Evolutionary conservation across 1,284 basidiomycete genomes (phyloP), one percentile per base, ranked within the genome.

Genomic region (Megacollybia platyphylla): DNA sequence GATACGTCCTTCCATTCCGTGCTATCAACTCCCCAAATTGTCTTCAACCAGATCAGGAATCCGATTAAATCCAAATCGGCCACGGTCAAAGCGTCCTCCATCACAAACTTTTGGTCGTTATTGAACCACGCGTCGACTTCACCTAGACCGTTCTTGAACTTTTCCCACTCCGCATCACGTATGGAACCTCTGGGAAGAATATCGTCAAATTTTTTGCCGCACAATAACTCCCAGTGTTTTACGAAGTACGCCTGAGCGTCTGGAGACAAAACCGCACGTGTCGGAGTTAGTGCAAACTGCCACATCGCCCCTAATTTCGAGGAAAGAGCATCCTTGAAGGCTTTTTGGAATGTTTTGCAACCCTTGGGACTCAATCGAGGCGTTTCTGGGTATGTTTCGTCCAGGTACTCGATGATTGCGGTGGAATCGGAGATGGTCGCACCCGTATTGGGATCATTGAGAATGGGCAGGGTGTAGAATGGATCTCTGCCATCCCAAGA

Each of bases 81-180:
- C 44, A 56, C 64, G 5, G 57, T 55, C 29, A 54, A n/a, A 5
- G 42, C 51, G 29, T 58, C 37, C 5, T 62, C 63, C 39, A 62
- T 48, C 29, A 63, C 52, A 38, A 44, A 44, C 18, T 34, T 20
- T 17, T 41, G 40, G 6, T 36, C 42, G n/a, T 8, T 26, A 8
- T 39, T 37, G 20, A 61, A 50, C 50, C 53, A 54, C n/a, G 40
- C 26, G 7, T 55, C 51, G 1, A 66, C 42, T 3, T 48, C 46
- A 1, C 37, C 40, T 15, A 63, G 29, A 1, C 47, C 57, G n/a
- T 46, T 51, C 49, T 52, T 54, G 2, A 49, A 39, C 41, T 51
- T 51, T n/a, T 44, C 51, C 52, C 59, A 46, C 26, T 57, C 53
- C 5, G 40, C 51, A 0, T 52, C 50, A 31, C 59, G 46, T 34